phyloP scores from a whole-genome alignment of 768 basidiomycete species.

The Xerocomellus intermedius region DNA sequence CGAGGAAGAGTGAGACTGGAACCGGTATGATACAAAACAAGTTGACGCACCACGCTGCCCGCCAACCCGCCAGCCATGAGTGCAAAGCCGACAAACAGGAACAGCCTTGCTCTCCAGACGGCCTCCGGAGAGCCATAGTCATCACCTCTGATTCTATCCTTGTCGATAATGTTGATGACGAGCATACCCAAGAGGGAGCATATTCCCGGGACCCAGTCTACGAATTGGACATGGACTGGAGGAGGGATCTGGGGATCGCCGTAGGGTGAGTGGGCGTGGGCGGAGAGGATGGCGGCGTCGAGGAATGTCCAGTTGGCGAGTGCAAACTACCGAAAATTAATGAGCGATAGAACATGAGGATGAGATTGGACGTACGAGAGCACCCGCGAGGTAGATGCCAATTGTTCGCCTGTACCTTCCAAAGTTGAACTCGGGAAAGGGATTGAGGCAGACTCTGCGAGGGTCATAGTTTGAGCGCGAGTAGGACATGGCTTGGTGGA shows the following conservation, averaged over 20 bases:
- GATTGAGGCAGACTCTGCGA: slow-evolving; percentile 82
- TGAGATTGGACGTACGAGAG: slow-evolving; percentile 64
- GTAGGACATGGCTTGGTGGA: slow-evolving; percentile 39
- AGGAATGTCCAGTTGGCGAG: slow-evolving; percentile 94
- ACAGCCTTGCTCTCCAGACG: slow-evolving; percentile 87
- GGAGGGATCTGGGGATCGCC: slow-evolving; percentile 66
- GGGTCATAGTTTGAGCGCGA: slow-evolving; percentile 82
- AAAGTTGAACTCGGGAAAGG: slow-evolving; percentile 73
- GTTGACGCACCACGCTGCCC: slow-evolving; percentile 83
- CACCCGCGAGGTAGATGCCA: slow-evolving; percentile 90
- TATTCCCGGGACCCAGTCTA: slow-evolving; percentile 98
- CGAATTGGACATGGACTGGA: slow-evolving; percentile 82
- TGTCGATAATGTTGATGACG: slow-evolving; percentile 92
- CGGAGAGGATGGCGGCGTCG: slow-evolving; percentile 88
- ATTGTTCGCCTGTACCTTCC: slow-evolving; percentile 78
- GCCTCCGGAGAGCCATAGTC: slow-evolving; percentile 81
- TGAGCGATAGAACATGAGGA: background rate
- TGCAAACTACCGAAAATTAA: slow-evolving; percentile 62
- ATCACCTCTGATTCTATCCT: slow-evolving; percentile 79
- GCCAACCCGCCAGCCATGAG: slow-evolving; percentile 97
- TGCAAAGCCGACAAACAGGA: slow-evolving; percentile 94
- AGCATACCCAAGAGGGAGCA: slow-evolving; percentile 91
- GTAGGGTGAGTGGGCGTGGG: slow-evolving; percentile 76
- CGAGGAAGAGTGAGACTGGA: background rate
- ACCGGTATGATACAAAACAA: background rate